phyloP scores from a whole-genome alignment of 2,329 filamentous ascomycete genomes.

The Cytospora piceicola region DNA sequence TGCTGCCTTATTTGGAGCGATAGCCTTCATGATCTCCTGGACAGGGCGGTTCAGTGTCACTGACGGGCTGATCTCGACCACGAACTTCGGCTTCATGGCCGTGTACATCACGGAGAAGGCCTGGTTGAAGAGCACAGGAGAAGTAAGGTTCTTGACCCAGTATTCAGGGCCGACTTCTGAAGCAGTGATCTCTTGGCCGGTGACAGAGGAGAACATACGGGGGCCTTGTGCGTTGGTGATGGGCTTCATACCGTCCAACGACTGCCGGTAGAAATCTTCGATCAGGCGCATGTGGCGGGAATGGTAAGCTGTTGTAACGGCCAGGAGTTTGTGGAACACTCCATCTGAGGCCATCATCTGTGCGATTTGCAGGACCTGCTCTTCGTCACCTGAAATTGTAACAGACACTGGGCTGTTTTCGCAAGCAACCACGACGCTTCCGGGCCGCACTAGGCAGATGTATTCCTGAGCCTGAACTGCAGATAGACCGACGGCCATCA shows the following conservation, averaged over 20 bases:
- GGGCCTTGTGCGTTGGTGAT: background rate
- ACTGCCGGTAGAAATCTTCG: constrained; percentile 42
- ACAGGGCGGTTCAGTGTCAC: constrained; percentile 44
- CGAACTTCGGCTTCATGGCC: constrained; percentile 39
- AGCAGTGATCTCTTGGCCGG: constrained; percentile 28
- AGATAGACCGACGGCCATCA: constrained; percentile 48
- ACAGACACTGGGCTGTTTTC: constrained; percentile 49
- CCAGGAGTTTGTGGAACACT: constrained; percentile 43
- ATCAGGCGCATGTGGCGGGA: constrained; percentile 49
- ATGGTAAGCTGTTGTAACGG: constrained; percentile 49
- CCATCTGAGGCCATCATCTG: constrained; percentile 39
- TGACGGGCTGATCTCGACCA: constrained; percentile 49
- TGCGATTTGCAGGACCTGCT: constrained; percentile 40
- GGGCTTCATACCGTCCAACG: constrained; percentile 35
- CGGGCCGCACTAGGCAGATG: constrained; percentile 31
- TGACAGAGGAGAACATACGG: constrained; percentile 49
- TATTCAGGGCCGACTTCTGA: constrained; percentile 43
- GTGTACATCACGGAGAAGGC: constrained; percentile 43
- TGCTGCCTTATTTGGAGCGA: constrained; percentile 6
- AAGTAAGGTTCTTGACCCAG: constrained; percentile 52
- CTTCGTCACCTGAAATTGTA: constrained; percentile 48
- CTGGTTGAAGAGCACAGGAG: constrained; percentile 48
- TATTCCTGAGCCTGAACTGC: constrained; percentile 36
- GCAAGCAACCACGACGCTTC: constrained; percentile 45
- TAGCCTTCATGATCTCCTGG: constrained; percentile 37